Evolutionary conservation across 2,329 filamentous ascomycete genomes (phyloP).

Genomic region (Laburnicola sp.): DNA sequence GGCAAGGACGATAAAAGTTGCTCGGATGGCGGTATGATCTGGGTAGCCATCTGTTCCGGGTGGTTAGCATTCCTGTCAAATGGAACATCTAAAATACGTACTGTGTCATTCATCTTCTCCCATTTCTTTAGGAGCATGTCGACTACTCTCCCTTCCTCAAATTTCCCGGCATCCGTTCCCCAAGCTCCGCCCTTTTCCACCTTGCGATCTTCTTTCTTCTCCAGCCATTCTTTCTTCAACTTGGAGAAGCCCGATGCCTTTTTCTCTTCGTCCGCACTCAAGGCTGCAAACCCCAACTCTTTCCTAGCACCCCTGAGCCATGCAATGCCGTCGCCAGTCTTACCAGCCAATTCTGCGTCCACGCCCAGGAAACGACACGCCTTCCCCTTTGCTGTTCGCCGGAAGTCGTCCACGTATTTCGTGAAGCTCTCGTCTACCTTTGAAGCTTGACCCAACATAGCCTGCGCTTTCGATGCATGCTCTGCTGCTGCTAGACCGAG

Average conservation of each 20-base stretch:
- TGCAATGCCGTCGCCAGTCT: conserved; percentile 81
- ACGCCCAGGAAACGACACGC: conserved; percentile 90
- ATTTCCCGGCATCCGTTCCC: conserved; percentile 80
- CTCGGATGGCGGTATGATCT: conserved; percentile 71
- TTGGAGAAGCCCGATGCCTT: conserved; percentile 63
- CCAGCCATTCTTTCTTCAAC: conserved; percentile 73
- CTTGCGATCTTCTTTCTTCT: conserved; percentile 76
- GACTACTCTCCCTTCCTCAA: conserved; percentile 83
- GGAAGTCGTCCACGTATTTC: conserved; percentile 75
- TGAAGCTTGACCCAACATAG: conserved; percentile 51
- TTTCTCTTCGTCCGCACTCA: conserved; percentile 43
- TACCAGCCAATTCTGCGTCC: conserved; percentile 79
- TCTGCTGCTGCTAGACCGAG: conserved; percentile 86
- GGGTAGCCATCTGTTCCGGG: conserved; percentile 70
- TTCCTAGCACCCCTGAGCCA: conserved; percentile 80
- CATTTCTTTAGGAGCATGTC: conserved; percentile 88
- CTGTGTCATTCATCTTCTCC: conserved; percentile 90
- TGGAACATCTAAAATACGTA: conserved; percentile 50
- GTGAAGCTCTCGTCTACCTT: conserved; percentile 66
- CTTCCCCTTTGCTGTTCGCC: conserved; percentile 75
- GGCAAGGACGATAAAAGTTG: conserved; percentile 78
- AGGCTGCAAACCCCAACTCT: conserved; percentile 66
- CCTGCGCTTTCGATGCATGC: conserved; percentile 74
- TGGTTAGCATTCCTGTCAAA: background rate
- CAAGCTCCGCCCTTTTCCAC: conserved; percentile 72